These are phyloP conservation scores for Blastomyces gilchristii DNA, from an alignment of 2,329 filamentous ascomycete species.

Conservation along the genomic window DNA sequence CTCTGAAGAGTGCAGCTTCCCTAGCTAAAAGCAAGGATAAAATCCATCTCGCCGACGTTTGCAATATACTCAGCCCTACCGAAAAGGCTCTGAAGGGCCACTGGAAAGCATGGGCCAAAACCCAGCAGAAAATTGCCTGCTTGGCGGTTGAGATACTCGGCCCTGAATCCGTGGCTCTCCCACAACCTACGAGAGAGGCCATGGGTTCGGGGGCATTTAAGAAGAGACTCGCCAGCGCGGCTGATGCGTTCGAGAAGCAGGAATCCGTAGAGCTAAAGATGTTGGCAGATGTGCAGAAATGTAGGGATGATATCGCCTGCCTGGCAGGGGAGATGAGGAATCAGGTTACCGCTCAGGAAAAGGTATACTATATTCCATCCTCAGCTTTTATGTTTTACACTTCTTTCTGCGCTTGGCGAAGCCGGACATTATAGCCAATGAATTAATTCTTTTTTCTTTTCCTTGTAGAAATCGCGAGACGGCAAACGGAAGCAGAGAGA, in stretches of 20 bases:
- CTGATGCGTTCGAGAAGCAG: conserved; percentile 5
- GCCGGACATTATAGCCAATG: neutral
- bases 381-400: neutral
- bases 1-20: neutral
- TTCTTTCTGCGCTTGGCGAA: neutral
- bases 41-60: neutral
- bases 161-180: neutral
- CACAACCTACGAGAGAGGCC: neutral
- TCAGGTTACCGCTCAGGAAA: conserved; percentile 12
- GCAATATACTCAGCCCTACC: neutral
- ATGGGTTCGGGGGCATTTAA: conserved; percentile 4
- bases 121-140: conserved; percentile 17
- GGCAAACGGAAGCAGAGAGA: conserved; percentile 15
- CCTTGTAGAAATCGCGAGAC: conserved; percentile 14
- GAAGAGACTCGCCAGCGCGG: conserved; percentile 10
- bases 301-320: conserved; percentile 7
- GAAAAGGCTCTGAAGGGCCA: conserved; percentile 13
- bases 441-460: neutral
- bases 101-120: conserved; percentile 18
- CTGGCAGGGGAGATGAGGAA: conserved; percentile 11
- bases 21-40: neutral
- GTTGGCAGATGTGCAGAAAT: conserved; percentile 5
- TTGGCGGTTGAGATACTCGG: conserved; percentile 17
- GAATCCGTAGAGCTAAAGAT: neutral
- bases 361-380: conserved; percentile 10